Base-by-base conservation (phyloP, 2,329 filamentous ascomycete species). In the Triangularia setosa region DNA sequence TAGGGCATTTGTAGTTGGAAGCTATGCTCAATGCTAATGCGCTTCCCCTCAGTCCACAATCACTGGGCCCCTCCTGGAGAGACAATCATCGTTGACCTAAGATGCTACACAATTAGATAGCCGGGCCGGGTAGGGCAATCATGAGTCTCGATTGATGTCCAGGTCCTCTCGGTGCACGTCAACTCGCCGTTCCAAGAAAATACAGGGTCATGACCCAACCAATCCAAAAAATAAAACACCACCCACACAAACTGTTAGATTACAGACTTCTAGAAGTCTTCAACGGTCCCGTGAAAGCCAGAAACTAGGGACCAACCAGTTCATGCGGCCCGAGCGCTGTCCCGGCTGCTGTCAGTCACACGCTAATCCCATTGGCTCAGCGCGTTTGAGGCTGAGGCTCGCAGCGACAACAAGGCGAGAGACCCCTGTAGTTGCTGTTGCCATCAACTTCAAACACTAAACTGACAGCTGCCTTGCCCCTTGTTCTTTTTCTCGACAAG, bases 331-430 rank as follows among this genome's bases (percentile, higher is more conserved):
- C 16, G 35, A 53, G 58, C 58, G 58, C 8, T 48, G n/a, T 28
- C 40, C 58, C 35, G 40, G 25, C n/a, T n/a, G 30, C 35, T 60
- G 40, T 53, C 58, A 59, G 21, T 28, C 23, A 55, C 24, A 4
- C 25, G 52, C 9, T 7, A 25, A 60, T n/a, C n/a, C 23, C 35
- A 44, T 52, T 35, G 57, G 25, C 3, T 55, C 52, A 55, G 52
- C n/a, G 40, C 8, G 40, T 33, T 44, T 60, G 58, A 60, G 58
- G 58, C 58, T 60, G 58, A 60, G 58, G 58, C 40, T 25, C 24
- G 24, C 40, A 48, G 40, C 40, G 8, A 21, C 53, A 40, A n/a
- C 57, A 44, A 59, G 57, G 57, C 35, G 16, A 21, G 58, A 44
- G 14, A 60, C 25, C 58, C 58, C 40, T 60, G 58, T 60, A 60